Base-by-base conservation (phyloP, 495 filamentous ascomycete genomes). In the Rostrohypoxylon terebratum region DNA sequence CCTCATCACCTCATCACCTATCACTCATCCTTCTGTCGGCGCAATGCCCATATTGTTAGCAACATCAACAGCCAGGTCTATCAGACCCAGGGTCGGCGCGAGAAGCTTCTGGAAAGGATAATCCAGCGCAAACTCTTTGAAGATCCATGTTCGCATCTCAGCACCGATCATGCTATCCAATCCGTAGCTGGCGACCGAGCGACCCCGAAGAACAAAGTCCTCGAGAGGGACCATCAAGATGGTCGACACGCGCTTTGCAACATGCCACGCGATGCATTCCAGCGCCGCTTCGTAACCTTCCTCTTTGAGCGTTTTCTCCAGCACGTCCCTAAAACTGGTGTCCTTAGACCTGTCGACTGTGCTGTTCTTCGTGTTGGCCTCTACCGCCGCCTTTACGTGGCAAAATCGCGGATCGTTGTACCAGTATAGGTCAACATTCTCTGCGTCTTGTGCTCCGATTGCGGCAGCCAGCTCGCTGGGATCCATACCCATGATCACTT, bases 91-190 rank as follows among this genome's bases (percentile, higher is more conserved):
- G 4, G 72, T 63, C 8, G 66, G 69, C 1, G 42, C 75, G 5
- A 84, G 68, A 45, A 84, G 67, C 20, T 75, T 57, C 71, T 79
- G 74, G 70, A 84, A 83, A 1, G 78, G 70, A 33, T 83, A 72
- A 59, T 85, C 80, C 16, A 84, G 33, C 8, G 71, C 65, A 42
- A 77, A 79, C 65, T 82, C 78, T 77, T 83, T 81, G 73, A 83
- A 84, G 21, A 83, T 61, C 85, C 83, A 86, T 14, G 75, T 84
- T 18, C 83, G 63, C 53, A 87, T 61, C 75, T 87, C 85, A 0
- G 80, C 79, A 18, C 77, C 81, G 51, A 84, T 78, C 84, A 86
- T 82, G 68, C 77, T 82, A 65, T 87, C 83, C 14, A 86, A 36
- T 18, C 83, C 83, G 54, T 82, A 85, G 11, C 50, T 57, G 3